Conservation (phyloP, 345 rosid species). For the Syzygium aromaticum region DNA sequence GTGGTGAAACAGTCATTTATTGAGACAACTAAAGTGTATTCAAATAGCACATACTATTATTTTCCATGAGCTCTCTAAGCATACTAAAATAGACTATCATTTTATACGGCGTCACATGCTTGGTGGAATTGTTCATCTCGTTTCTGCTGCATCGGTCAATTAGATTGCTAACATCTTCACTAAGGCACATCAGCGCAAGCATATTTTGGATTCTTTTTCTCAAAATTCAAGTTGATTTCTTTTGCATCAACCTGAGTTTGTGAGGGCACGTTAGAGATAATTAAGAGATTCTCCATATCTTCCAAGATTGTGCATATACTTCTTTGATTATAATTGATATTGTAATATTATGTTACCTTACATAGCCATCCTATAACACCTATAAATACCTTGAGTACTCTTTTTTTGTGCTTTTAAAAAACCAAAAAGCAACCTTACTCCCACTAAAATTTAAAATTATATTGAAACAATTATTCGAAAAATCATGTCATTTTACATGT, state of each 20-base stretch:
- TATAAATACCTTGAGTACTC: background rate
- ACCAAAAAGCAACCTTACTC: background rate
- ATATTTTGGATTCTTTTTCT: background rate
- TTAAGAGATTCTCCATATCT: background rate
- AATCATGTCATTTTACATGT: background rate
- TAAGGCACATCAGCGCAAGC: background rate
- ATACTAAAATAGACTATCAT: no score
- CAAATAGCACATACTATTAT: fast-evolving
- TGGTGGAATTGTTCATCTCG: background rate
- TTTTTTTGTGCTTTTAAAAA: background rate
- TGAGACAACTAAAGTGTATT: fast-evolving
- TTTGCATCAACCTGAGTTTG: background rate
- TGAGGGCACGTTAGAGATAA: background rate
- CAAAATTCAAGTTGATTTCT: background rate
- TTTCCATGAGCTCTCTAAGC: background rate
- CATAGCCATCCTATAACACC: background rate
- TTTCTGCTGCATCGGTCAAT: background rate
- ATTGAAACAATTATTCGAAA: background rate
- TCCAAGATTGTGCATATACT: background rate
- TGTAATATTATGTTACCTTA: background rate
- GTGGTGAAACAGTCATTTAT: background rate
- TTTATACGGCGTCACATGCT: background rate
- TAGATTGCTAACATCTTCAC: background rate
- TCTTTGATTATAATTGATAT: background rate
- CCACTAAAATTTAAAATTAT: background rate